Evolutionary conservation across 768 basidiomycete species (phyloP).

Genomic region (Pluteus cervinus): DNA sequence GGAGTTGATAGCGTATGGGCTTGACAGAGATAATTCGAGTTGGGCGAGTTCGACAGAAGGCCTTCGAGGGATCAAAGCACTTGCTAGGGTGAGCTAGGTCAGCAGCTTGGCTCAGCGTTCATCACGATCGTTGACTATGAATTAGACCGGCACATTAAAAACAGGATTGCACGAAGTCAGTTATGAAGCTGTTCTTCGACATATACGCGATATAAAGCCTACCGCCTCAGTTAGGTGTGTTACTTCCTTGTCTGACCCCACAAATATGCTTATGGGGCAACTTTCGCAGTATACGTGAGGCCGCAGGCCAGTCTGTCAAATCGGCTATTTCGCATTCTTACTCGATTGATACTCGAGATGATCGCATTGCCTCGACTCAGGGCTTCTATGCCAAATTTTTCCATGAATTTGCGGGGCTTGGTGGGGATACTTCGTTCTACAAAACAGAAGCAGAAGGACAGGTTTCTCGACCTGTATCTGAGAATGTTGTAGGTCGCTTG

Average conservation of each 20-base stretch:
- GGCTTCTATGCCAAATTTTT: slow-evolving; percentile 60
- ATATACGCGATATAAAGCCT: slow-evolving; percentile 64
- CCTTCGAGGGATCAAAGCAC: slow-evolving; percentile 57
- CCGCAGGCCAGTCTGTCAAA: slow-evolving; percentile 77
- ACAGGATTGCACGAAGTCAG: slow-evolving; percentile 68
- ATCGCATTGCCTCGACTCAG: slow-evolving; percentile 51
- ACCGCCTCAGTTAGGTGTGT: slow-evolving; percentile 77
- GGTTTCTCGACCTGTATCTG: slow-evolving; percentile 48
- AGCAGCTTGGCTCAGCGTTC: slow-evolving; percentile 20
- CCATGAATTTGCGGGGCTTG: slow-evolving; percentile 73
- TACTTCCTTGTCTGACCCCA: not conserved
- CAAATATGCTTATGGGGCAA: slow-evolving; percentile 2
- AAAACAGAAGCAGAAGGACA: slow-evolving; percentile 68
- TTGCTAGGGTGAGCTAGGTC: slow-evolving; percentile 71
- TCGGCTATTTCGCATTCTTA: slow-evolving; percentile 80
- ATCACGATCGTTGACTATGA: slow-evolving; percentile 9
- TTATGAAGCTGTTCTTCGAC: slow-evolving; percentile 78
- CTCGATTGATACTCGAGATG: slow-evolving; percentile 70
- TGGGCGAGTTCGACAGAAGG: slow-evolving; percentile 71
- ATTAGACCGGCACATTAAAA: slow-evolving; percentile 29
- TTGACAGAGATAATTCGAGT: slow-evolving; percentile 74
- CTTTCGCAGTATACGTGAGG: slow-evolving; percentile 64
- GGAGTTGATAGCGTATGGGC: slow-evolving; percentile 63
- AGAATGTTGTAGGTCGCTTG: slow-evolving; percentile 48
- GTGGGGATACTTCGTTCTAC: slow-evolving; percentile 73